These are phyloP conservation scores for Austroboletus novae-zelandiae DNA, from an alignment of 1,284 basidiomycete genomes.

Conservation along the genomic window DNA sequence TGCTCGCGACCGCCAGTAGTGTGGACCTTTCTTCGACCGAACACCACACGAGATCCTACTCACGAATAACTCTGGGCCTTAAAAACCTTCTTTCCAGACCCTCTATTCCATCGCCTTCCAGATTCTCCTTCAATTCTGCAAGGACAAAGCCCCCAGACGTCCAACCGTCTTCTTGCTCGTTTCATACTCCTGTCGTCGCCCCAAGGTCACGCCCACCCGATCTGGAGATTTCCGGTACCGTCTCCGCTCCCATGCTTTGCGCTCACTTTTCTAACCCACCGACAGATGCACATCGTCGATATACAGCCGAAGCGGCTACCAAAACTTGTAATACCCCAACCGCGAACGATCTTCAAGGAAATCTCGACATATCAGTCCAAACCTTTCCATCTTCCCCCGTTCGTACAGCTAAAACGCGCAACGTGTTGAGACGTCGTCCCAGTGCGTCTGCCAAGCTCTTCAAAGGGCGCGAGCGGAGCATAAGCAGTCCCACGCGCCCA, in stretches of 20 bases:
- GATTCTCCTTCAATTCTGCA: slow-evolving; percentile 21
- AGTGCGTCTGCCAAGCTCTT: slow-evolving; percentile 36
- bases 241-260: slow-evolving; percentile 1
- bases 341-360: slow-evolving; percentile 7
- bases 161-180: slow-evolving; percentile 13
- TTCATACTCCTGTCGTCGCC: slow-evolving; percentile 1
- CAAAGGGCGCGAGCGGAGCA: slow-evolving; percentile 19
- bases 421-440: slow-evolving; percentile 46
- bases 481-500: slow-evolving; percentile 4
- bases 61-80: slow-evolving; percentile 26
- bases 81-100: slow-evolving; percentile 28
- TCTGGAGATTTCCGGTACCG: slow-evolving; percentile 21
- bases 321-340: slow-evolving; percentile 2
- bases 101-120: slow-evolving; percentile 17
- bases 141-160: slow-evolving; percentile 5
- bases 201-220: slow-evolving; percentile 24
- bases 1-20: not conserved
- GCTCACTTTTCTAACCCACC: not conserved
- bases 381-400: not conserved
- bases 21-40: slow-evolving; percentile 6
- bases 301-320: slow-evolving; percentile 13
- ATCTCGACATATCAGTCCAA: slow-evolving; percentile 6
- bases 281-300: slow-evolving; percentile 21
- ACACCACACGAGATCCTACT: slow-evolving; percentile 14
- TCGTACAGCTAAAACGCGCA: slow-evolving; percentile 33